Evolutionary conservation across 495 filamentous ascomycete genomes (phyloP), one percentile per base, ranked within the genome.

Genomic region (Hypoxylon cercidicola): DNA sequence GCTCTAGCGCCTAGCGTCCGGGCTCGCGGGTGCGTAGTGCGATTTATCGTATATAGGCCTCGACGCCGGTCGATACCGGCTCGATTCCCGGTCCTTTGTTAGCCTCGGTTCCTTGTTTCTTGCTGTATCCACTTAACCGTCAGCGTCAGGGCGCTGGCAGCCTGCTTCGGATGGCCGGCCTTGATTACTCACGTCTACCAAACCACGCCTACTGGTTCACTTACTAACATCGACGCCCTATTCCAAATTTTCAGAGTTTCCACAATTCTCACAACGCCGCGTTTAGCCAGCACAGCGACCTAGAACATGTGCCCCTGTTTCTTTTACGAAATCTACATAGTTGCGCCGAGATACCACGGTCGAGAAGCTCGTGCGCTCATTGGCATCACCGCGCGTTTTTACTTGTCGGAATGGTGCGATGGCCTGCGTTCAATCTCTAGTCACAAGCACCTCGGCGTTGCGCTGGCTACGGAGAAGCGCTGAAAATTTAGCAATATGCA

Each of bases 11-110:
- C 45, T 28, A 46, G 51, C 65, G 60, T 55, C 65, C 65, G 55
- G 55, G 60, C 45, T 63, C 28, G 45, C 60, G 65, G 55, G 49
- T 47, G 19, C n/a, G 30, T 55, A 59, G 49, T n/a, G 49, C 54
- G 44, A 58, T 40, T 41, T 15, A 45, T 51, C 57, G 21, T 30
- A 25, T 44, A 44, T 52, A 56, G 52, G 41, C 35, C 25, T 46
- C 10, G 43, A 41, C 20, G 2, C 51, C 48, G 49, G 64, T 63
- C 48, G 25, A 62, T 62, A 37, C 55, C 59, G 55, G 49, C 55
- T 62, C 30, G 20, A 63, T 34, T 34, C 44, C 39, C 48, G 53
- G 34, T 40, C 10, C 40, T 44, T 49, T 28, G 37, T 28, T 11
- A 47, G 34, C 43, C 47, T 67, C 43, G 25, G 40, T n/a, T 35